phyloP scores from a whole-genome alignment of 768 basidiomycete species.

The Collybia nuda region DNA sequence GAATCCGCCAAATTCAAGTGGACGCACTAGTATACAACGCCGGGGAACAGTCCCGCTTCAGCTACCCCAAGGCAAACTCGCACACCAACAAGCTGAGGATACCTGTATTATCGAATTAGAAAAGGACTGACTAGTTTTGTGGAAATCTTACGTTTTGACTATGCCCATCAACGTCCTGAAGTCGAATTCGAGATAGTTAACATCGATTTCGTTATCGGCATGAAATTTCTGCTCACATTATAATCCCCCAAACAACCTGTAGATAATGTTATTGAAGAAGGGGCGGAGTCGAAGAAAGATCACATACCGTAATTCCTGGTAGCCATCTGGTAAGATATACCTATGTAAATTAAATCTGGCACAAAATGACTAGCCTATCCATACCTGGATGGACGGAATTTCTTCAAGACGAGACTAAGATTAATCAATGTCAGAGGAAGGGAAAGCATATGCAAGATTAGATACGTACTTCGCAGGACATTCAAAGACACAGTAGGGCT shows the following conservation, averaged over 20 bases:
- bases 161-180: constrained; percentile 63
- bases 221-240: constrained; percentile 43
- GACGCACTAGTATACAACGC: constrained; percentile 69
- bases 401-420: constrained; percentile 54
- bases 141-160: constrained; percentile 52
- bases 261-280: neutral
- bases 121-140: no score
- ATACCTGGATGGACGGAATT: constrained; percentile 62
- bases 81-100: constrained; percentile 57
- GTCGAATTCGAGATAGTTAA: neutral
- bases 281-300: neutral
- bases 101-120: constrained; percentile 33
- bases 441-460: neutral
- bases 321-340: constrained; percentile 48
- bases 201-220: neutral
- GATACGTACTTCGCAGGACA: constrained; percentile 64
- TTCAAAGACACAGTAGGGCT: constrained; percentile 67
- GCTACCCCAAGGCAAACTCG: constrained; percentile 62
- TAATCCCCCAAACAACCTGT: constrained; percentile 62
- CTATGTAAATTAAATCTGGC: constrained; percentile 1
- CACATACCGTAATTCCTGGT: constrained; percentile 58
- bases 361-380: neutral
- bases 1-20: neutral
- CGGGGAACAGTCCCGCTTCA: constrained; percentile 74
- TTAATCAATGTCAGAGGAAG: constrained; percentile 1